Conservation (phyloP, 2,329 filamentous ascomycete genomes). For the Fusarium acutatum region DNA sequence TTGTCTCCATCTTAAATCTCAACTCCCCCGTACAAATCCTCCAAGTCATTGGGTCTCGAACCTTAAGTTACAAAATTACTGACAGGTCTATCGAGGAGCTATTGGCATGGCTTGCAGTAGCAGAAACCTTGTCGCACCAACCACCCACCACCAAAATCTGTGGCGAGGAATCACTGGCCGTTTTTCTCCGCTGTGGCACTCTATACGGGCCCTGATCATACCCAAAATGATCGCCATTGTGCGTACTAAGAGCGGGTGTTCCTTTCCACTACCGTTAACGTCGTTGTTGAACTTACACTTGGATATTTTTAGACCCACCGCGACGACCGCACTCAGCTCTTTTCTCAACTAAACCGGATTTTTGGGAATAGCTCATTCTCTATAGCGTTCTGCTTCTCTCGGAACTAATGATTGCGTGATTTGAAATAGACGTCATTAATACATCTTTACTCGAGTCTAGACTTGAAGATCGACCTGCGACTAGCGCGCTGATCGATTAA, state of each 20-base stretch:
- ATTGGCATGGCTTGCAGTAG: background rate
- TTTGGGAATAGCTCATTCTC: background rate
- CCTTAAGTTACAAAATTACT: background rate
- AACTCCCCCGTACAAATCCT: rapidly evolving
- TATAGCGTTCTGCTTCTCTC: background rate
- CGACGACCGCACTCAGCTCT: too few relatives aligned
- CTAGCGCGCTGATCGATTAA: background rate
- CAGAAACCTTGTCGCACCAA: background rate
- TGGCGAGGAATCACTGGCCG: background rate
- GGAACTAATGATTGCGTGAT: background rate
- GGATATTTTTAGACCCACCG: background rate
- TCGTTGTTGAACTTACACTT: background rate
- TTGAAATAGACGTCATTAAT: background rate
- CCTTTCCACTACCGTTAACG: background rate
- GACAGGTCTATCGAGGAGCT: background rate
- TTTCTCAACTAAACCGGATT: too few relatives aligned
- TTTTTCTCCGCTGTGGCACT: background rate
- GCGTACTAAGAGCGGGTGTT: background rate
- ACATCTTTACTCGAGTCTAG: background rate
- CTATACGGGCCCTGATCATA: background rate
- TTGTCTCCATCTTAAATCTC: background rate
- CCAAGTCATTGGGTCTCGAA: background rate
- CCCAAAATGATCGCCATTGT: background rate
- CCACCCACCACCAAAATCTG: background rate
- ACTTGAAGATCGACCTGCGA: background rate